Evolutionary conservation across 371 early-diverging fungal species (phyloP).

Genomic region (Mortierella sp.): DNA sequence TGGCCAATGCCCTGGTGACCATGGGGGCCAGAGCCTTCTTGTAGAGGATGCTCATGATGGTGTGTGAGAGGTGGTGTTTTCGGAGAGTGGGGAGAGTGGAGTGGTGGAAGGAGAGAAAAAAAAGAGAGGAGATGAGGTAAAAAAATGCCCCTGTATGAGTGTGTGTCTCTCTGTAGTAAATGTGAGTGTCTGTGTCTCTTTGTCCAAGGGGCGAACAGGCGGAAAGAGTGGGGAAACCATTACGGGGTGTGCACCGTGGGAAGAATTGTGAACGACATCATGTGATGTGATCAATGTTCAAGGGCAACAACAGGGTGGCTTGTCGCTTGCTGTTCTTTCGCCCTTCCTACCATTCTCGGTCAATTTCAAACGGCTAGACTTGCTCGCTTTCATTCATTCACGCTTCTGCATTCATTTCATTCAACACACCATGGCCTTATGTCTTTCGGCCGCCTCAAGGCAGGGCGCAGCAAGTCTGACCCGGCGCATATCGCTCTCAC

Average conservation of each 20-base stretch:
- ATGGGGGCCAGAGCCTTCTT: constrained; percentile 51
- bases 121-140: constrained; percentile 6
- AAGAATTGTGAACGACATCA: constrained; percentile 6
- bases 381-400: not conserved
- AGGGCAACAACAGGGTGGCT: constrained; percentile 10
- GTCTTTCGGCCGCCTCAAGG: constrained; percentile 11
- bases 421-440: constrained; percentile 12
- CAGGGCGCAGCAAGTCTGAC: not conserved
- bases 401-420: not conserved
- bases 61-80: not conserved
- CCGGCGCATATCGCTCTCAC: not conserved
- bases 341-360: not conserved
- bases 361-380: not conserved
- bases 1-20: constrained; percentile 48
- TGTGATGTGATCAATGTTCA: not conserved
- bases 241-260: constrained; percentile 24
- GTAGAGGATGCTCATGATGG: constrained; percentile 51
- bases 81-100: constrained; percentile 3
- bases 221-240: constrained; percentile 13
- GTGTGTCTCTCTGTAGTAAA: not conserved
- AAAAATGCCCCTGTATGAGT: not conserved
- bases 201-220: not conserved
- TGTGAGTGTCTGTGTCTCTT: not conserved
- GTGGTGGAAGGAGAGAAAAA: constrained; percentile 2
- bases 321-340: not conserved